phyloP scores from a whole-genome alignment of 1,139 yeast species.

The Candida tropicalis region DNA sequence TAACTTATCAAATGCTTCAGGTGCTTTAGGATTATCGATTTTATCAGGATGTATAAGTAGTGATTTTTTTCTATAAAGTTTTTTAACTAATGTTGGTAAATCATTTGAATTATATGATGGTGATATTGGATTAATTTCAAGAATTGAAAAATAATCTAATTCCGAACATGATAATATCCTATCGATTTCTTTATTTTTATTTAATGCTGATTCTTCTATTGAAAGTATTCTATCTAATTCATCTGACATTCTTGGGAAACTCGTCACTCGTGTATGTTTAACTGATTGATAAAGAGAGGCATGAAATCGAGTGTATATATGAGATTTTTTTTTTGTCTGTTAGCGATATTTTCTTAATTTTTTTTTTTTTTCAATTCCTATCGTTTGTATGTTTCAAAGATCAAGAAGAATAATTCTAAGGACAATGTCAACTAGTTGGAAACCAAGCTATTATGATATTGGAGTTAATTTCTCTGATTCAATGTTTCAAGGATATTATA shows the following conservation, averaged over 20 bases:
- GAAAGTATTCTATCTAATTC: constrained; percentile 38
- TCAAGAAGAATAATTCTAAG: background rate
- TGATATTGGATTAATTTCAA: constrained; percentile 51
- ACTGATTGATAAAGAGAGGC: background rate
- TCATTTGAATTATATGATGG: constrained; percentile 30
- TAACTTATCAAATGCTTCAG: constrained; percentile 61
- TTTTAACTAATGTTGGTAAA: constrained; percentile 40
- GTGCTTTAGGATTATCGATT: constrained; percentile 54
- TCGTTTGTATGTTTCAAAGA: background rate
- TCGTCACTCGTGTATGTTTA: background rate
- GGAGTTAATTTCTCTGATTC: constrained; percentile 88
- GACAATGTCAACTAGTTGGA: constrained; percentile 28
- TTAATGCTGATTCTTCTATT: constrained; percentile 38
- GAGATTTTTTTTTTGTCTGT: too few species aligned
- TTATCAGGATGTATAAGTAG: constrained; percentile 73
- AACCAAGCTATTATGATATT: constrained; percentile 49
- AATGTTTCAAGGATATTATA: constrained; percentile 82
- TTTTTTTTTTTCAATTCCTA: background rate
- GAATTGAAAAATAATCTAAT: constrained; percentile 57
- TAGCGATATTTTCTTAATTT: background rate
- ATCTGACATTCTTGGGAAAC: constrained; percentile 17
- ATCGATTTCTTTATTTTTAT: constrained; percentile 55
- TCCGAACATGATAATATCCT: constrained; percentile 51
- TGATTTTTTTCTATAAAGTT: constrained; percentile 58
- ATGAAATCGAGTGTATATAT: background rate